phyloP scores from a whole-genome alignment of 1,284 basidiomycete species.

The Sphagnurus paluster region DNA sequence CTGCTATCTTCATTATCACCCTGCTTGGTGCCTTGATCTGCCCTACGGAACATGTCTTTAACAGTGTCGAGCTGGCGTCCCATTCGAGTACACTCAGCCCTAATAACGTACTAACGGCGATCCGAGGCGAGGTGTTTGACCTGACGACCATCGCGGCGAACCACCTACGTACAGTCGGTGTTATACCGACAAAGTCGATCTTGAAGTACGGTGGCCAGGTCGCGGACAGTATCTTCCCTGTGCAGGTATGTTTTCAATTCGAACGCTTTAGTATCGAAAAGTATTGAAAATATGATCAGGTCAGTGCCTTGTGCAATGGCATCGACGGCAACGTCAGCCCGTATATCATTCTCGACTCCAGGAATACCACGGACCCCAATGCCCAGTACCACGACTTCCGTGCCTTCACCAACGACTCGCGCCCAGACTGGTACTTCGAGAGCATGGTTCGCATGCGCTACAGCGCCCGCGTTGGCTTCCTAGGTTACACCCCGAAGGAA shows the following conservation, averaged over 20 bases:
- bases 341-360: conserved; percentile 78
- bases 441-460: conserved; percentile 89
- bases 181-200: conserved; percentile 76
- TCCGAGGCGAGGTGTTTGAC: conserved; percentile 94
- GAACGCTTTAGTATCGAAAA: not conserved
- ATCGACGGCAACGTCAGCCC: conserved; percentile 80
- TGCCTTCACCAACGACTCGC: conserved; percentile 80
- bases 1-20: conserved; percentile 92
- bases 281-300: conserved; percentile 42
- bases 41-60: conserved; percentile 92
- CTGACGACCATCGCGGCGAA: conserved; percentile 58
- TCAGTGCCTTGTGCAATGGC: conserved; percentile 93
- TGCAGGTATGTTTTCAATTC: conserved; percentile 63
- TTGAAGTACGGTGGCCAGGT: conserved; percentile 83
- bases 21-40: conserved; percentile 90
- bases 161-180: conserved; percentile 70
- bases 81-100: conserved; percentile 69
- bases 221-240: conserved; percentile 86
- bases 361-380: conserved; percentile 81
- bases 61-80: conserved; percentile 68
- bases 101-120: conserved; percentile 77
- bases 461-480: conserved; percentile 84
- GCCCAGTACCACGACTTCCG: conserved; percentile 97
- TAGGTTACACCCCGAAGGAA: conserved; percentile 84
- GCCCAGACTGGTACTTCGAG: conserved; percentile 98